These are phyloP conservation scores for Penicillium palitans DNA, from an alignment of 2,329 filamentous ascomycete species.

Conservation along the genomic window DNA sequence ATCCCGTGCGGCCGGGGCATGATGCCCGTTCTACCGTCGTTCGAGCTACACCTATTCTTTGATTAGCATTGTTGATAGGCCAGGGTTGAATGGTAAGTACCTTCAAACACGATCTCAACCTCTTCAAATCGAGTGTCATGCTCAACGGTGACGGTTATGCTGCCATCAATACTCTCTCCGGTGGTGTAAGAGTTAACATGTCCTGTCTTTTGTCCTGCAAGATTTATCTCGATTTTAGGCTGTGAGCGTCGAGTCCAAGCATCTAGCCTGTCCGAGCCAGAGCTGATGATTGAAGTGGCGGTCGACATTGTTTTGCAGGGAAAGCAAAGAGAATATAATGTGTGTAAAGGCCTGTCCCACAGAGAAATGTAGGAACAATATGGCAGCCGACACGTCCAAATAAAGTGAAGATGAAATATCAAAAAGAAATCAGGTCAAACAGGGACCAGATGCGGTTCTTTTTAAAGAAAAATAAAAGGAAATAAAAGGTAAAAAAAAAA, in stretches of 20 bases:
- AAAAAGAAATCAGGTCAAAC: not conserved
- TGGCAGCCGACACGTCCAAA: not conserved
- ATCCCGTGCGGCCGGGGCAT: constrained; percentile 55
- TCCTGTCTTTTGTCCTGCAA: constrained; percentile 33
- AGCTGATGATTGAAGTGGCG: constrained; percentile 29
- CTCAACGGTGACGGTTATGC: constrained; percentile 51
- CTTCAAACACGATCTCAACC: constrained; percentile 59
- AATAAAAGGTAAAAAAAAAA: constrained; percentile 1
- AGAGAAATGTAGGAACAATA: not conserved
- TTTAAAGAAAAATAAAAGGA: not conserved
- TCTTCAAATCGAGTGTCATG: constrained; percentile 58
- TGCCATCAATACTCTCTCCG: constrained; percentile 58
- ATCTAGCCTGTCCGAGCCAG: constrained; percentile 31
- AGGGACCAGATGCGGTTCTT: not conserved
- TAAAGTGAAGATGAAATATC: not conserved
- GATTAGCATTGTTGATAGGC: not conserved
- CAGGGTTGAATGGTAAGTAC: constrained; percentile 30
- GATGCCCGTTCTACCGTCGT: constrained; percentile 58
- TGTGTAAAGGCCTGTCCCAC: not conserved
- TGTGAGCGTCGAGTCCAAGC: constrained; percentile 29
- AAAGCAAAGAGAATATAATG: not conserved
- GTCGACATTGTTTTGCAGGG: constrained; percentile 15
- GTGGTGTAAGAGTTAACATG: constrained; percentile 56
- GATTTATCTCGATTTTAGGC: constrained; percentile 34
- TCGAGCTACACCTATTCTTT: constrained; percentile 47